A percentile compares a stretch with the other conserved stretches of the same genome.
Conservation (phyloP, 352 stramenopile species). For the Chrysophaeum taylorii region DNA sequence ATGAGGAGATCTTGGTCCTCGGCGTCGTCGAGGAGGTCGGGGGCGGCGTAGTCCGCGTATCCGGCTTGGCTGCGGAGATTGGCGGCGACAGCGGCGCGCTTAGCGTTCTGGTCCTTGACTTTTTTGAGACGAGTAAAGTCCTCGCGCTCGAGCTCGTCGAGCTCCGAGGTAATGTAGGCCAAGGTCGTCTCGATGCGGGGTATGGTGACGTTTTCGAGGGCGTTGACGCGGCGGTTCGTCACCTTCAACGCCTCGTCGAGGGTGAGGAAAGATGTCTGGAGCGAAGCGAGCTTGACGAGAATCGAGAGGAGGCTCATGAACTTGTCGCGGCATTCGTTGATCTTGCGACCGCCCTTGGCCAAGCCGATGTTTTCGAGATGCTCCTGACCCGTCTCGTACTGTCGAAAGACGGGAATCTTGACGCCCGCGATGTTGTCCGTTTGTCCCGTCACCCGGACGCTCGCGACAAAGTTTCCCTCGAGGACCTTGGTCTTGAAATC, state of each 20-base stretch:
- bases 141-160: slow-evolving; percentile 97
- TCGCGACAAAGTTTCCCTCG: slow-evolving; percentile 84
- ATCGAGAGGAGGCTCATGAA: slow-evolving; percentile 57
- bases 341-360: slow-evolving; percentile 89
- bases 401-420: slow-evolving; percentile 95
- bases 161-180: slow-evolving; percentile 89
- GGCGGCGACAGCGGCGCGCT: neutral
- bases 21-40: no score
- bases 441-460: slow-evolving; percentile 85
- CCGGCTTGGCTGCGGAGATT: no score
- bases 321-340: slow-evolving; percentile 77
- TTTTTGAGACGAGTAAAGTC: slow-evolving; percentile 63
- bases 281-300: slow-evolving; percentile 63
- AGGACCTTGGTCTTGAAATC: slow-evolving; percentile 94
- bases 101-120: neutral
- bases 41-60: no score
- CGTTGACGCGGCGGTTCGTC: slow-evolving; percentile 93
- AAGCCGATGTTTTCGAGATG: slow-evolving; percentile 89
- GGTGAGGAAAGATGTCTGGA: slow-evolving; percentile 95
- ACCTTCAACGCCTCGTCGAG: slow-evolving; percentile 93
- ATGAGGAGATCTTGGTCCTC: no score
- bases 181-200: slow-evolving; percentile 91
- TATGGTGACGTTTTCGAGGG: slow-evolving; percentile 98
- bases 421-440: slow-evolving; percentile 99
- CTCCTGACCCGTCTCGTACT: slow-evolving; percentile 82